Evolutionary conservation across 768 basidiomycete species (phyloP).

Genomic region (Suillus brevipes): DNA sequence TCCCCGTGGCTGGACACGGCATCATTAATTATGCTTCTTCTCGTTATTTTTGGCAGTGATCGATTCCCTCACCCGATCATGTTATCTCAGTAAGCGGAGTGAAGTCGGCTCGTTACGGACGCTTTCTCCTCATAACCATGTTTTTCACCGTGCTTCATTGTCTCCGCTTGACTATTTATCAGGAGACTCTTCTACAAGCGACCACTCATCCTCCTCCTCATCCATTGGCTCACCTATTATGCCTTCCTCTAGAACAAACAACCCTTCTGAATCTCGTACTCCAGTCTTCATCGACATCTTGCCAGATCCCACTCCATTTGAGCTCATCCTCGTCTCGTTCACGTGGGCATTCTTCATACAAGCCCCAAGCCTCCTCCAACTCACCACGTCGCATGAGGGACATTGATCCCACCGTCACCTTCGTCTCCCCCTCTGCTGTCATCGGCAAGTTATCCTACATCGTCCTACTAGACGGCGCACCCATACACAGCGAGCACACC

Average conservation of each 20-base stretch:
- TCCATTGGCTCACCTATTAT: conserved; percentile 23
- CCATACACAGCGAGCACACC: conserved; percentile 54
- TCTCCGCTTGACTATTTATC: conserved; percentile 34
- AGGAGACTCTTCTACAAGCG: conserved; percentile 13
- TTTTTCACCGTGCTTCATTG: conserved; percentile 16
- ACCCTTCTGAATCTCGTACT: conserved; percentile 25
- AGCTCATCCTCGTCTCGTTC: conserved; percentile 5
- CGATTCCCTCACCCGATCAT: conserved; percentile 33
- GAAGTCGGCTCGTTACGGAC: conserved; percentile 24
- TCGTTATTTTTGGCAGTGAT: conserved; percentile 36
- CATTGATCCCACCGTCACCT: conserved; percentile 70
- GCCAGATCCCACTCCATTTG: conserved; percentile 18
- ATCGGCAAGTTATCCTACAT: conserved; percentile 55
- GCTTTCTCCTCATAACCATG: conserved; percentile 17
- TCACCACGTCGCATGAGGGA: conserved; percentile 52
- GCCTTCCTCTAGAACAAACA: conserved; percentile 24
- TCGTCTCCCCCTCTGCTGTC: conserved; percentile 50
- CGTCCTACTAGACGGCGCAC: conserved; percentile 48
- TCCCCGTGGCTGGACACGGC: conserved; percentile 18
- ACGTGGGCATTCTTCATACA: not conserved
- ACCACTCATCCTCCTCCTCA: conserved; percentile 21
- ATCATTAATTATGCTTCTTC: conserved; percentile 27
- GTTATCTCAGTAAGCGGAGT: conserved; percentile 28
- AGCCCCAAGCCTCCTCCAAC: conserved; percentile 12
- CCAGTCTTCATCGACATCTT: conserved; percentile 37